Percentiles rank a stretch among this genome's conserved stretches.
Conservation (phyloP, 73 alveolate species). For the Diophrys sp. region DNA sequence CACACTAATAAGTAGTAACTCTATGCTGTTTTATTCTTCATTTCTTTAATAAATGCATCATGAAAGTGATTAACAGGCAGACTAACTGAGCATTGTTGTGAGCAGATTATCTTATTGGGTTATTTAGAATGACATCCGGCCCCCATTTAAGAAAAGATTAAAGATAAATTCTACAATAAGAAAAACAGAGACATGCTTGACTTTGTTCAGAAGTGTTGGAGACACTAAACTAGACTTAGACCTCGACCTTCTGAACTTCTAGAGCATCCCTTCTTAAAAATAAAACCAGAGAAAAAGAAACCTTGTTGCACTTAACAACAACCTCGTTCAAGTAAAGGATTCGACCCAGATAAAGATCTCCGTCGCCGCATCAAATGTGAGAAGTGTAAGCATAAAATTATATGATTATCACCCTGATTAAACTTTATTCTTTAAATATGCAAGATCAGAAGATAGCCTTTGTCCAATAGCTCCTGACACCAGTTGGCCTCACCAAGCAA, state of each 20-base stretch:
- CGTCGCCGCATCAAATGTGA: neutral
- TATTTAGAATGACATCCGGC: too few relatives aligned
- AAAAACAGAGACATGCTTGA: neutral
- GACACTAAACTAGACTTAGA: conserved; percentile 1
- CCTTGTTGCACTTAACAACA: neutral
- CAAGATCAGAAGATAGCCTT: too few relatives aligned
- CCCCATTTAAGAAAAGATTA: neutral
- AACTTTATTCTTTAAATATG: too few relatives aligned
- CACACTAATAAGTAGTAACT: too few relatives aligned
- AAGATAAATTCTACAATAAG: neutral
- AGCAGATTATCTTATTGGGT: too few relatives aligned
- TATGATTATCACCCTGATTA: too few relatives aligned
- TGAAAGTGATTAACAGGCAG: too few relatives aligned
- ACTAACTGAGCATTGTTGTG: too few relatives aligned
- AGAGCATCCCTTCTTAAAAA: neutral
- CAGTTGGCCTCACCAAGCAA: too few relatives aligned
- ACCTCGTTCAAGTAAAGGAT: neutral
- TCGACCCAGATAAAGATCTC: neutral
- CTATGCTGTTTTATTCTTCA: too few relatives aligned
- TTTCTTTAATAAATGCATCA: too few relatives aligned
- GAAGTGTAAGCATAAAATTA: neutral
- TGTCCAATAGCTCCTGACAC: too few relatives aligned
- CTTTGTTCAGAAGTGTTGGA: conserved; percentile 10
- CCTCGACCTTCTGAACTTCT: neutral
- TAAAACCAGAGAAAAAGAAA: neutral